A percentile compares a stretch with the other conserved stretches of the same genome.
Evolutionary conservation across 805 yeast genomes (phyloP).

Genomic region (Wickerhamomyces ciferrii): DNA sequence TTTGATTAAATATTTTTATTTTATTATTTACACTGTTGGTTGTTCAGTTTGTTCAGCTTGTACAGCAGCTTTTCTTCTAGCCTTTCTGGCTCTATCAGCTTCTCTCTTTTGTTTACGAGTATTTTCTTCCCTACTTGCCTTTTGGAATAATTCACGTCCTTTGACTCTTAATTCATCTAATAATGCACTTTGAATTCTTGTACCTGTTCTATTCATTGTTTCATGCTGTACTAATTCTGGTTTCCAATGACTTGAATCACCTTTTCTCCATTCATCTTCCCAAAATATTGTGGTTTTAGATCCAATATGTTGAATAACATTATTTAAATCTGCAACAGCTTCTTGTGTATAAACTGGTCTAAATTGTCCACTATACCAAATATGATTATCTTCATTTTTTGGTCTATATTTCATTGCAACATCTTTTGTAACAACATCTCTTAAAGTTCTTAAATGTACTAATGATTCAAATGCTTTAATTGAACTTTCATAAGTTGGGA

Average conservation of each 20-base stretch:
- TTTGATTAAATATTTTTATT: no score
- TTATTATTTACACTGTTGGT: background rate
- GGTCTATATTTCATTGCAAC: slow-evolving; percentile 66
- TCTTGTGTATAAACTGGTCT: slow-evolving; percentile 90
- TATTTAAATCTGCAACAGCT: slow-evolving; percentile 78
- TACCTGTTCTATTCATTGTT: slow-evolving; percentile 44
- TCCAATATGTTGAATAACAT: slow-evolving; percentile 60
- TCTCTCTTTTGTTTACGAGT: background rate
- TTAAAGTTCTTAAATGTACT: slow-evolving; percentile 64
- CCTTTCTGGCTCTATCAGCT: background rate
- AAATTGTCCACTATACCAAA: slow-evolving; percentile 84
- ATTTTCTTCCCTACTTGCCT: slow-evolving; percentile 9
- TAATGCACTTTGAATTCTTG: slow-evolving; percentile 64
- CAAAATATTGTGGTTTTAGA: slow-evolving; percentile 48
- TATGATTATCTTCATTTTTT: slow-evolving; percentile 70
- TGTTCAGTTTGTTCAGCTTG: background rate
- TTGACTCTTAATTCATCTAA: slow-evolving; percentile 48
- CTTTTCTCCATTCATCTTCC: slow-evolving; percentile 88
- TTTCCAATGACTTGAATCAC: slow-evolving; percentile 73
- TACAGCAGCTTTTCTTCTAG: background rate
- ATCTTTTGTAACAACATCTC: slow-evolving; percentile 57
- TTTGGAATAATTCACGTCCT: slow-evolving; percentile 6
- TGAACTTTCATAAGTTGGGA: slow-evolving; percentile 56
- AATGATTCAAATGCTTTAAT: slow-evolving; percentile 70
- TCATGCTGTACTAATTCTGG: slow-evolving; percentile 52